These are phyloP conservation scores for Rhizodiscina lignyota DNA, from an alignment of 495 filamentous ascomycete species.

Conservation along the genomic window DNA sequence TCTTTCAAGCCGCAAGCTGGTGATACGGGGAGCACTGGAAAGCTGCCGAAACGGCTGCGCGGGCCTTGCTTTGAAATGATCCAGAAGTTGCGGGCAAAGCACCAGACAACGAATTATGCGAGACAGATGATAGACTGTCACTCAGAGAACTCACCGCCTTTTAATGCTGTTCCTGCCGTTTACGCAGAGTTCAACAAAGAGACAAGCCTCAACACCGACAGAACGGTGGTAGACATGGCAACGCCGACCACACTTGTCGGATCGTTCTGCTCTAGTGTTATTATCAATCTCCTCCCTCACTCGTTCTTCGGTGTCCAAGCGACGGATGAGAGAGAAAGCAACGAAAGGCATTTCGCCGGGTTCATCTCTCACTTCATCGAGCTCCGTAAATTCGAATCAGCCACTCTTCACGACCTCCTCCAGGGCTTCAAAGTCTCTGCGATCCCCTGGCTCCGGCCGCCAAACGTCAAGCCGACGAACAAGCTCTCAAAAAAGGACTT, in stretches of 20 bases:
- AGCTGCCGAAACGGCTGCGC: slow-evolving; percentile 60
- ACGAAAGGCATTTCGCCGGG: too few relatives aligned
- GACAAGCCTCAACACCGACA: slow-evolving; percentile 65
- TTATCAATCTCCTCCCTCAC: slow-evolving; percentile 48
- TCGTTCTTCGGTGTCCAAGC: too few relatives aligned
- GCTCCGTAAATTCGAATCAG: slow-evolving; percentile 62
- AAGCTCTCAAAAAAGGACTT: slow-evolving; percentile 57
- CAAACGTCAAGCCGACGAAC: slow-evolving; percentile 12
- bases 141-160: too few relatives aligned
- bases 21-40: slow-evolving; percentile 13
- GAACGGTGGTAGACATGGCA: slow-evolving; percentile 47
- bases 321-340: too few relatives aligned
- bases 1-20: slow-evolving; percentile 1
- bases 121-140: too few relatives aligned
- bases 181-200: too few relatives aligned
- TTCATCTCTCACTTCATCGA: slow-evolving; percentile 65
- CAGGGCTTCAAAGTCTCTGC: slow-evolving; percentile 55
- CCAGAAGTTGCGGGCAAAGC: slow-evolving; percentile 47
- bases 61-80: slow-evolving; percentile 42
- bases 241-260: slow-evolving; percentile 57
- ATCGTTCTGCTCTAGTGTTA: slow-evolving; percentile 69
- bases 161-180: too few relatives aligned
- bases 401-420: slow-evolving; percentile 61
- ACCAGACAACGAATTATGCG: slow-evolving; percentile 66
- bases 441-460: slow-evolving; percentile 58